Evolutionary conservation across 805 yeast genomes (phyloP).

Genomic region (Babjeviella inositovora): DNA sequence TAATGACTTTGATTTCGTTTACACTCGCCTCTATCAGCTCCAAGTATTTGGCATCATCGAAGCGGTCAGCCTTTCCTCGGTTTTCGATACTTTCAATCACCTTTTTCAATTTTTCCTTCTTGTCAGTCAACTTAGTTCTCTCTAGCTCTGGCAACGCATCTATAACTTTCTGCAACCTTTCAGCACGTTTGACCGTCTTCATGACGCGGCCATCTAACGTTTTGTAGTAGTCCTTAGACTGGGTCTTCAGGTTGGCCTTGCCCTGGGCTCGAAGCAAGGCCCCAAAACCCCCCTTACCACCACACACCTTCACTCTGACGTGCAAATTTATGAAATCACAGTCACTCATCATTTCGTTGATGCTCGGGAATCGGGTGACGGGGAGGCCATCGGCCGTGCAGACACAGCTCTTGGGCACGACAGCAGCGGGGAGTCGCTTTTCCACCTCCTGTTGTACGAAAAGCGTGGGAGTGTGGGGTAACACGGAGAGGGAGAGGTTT

Average conservation of each 20-base stretch:
- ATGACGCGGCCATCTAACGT: constrained; percentile 23
- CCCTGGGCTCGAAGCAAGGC: constrained; percentile 21
- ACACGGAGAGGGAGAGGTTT: too few species aligned
- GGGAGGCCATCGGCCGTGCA: too few species aligned
- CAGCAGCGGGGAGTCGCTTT: too few species aligned
- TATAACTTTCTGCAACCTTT: constrained; percentile 12
- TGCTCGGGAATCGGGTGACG: too few species aligned
- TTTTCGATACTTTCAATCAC: constrained; percentile 10
- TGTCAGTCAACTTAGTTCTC: constrained; percentile 9
- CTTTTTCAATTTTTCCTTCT: constrained; percentile 15
- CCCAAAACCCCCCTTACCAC: constrained; percentile 41
- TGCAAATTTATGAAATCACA: constrained; percentile 14
- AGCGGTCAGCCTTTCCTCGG: constrained; percentile 9
- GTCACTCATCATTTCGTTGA: too few species aligned
- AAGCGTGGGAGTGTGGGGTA: too few species aligned
- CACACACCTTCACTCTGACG: constrained; percentile 17
- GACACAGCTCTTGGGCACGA: too few species aligned
- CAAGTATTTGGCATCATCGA: constrained; percentile 16
- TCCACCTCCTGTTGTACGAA: too few species aligned
- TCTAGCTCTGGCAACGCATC: constrained; percentile 4
- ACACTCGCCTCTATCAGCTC: constrained; percentile 19
- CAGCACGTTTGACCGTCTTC: constrained; percentile 15
- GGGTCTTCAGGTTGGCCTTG: constrained; percentile 8
- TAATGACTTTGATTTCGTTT: constrained; percentile 15
- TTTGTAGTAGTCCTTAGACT: constrained; percentile 13